A percentile compares a stretch with the other conserved stretches of the same genome.
These are phyloP conservation scores for Cladophialophora bantiana DNA, from an alignment of 2,329 filamentous ascomycete genomes.

Conservation along the genomic window DNA sequence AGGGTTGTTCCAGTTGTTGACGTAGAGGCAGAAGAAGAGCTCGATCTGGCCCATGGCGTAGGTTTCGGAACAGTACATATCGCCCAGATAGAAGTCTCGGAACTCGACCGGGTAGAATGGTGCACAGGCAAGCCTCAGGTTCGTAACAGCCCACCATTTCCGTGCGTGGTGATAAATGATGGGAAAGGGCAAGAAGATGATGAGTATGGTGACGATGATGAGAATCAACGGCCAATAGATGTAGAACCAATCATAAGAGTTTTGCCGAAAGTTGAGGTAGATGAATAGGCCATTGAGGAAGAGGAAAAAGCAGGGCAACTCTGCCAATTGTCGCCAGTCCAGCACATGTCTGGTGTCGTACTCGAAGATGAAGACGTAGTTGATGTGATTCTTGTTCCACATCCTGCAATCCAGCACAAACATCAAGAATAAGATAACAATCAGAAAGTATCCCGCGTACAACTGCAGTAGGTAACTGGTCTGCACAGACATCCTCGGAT, in stretches of 20 bases:
- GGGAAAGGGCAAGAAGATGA: constrained; percentile 78
- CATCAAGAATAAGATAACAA: constrained; percentile 78
- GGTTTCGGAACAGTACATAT: constrained; percentile 96
- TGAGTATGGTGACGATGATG: constrained; percentile 69
- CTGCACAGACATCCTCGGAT: constrained; percentile 58
- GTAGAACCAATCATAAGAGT: constrained; percentile 72
- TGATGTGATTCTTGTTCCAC: constrained; percentile 86
- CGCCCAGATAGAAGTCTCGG: constrained; percentile 94
- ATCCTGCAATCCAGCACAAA: constrained; percentile 85
- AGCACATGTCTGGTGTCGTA: constrained; percentile 85
- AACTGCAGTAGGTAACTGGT: constrained; percentile 78
- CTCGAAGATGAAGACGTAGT: constrained; percentile 96
- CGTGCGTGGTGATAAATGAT: constrained; percentile 78
- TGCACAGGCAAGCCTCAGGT: constrained; percentile 84
- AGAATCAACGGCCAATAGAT: constrained; percentile 87
- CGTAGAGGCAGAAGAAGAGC: constrained; percentile 93
- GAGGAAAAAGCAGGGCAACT: constrained; percentile 85
- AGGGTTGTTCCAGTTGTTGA: constrained; percentile 76
- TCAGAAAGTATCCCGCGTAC: constrained; percentile 90
- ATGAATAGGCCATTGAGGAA: constrained; percentile 77
- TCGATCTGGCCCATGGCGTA: constrained; percentile 90
- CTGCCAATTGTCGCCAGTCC: constrained; percentile 86
- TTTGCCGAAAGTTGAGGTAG: constrained; percentile 84
- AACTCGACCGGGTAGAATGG: constrained; percentile 95
- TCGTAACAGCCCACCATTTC: constrained; percentile 87